Conservation (phyloP, 2,329 filamentous ascomycete species). For the Bipolaris zeicola region DNA sequence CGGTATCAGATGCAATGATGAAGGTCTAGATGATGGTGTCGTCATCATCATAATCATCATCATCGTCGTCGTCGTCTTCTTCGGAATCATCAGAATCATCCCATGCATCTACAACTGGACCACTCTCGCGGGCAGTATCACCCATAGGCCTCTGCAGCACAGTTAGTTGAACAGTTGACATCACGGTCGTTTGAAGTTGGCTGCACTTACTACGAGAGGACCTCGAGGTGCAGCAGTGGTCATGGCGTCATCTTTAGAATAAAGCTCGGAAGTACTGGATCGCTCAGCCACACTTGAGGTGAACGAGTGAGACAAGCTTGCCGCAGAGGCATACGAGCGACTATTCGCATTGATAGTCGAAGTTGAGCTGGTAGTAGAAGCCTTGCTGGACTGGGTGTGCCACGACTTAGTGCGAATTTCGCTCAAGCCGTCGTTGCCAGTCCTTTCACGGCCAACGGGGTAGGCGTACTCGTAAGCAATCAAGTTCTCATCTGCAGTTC, state of each 20-base stretch:
- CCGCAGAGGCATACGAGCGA: conserved; percentile 16
- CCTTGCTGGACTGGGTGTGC: conserved; percentile 25
- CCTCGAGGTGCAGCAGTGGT: conserved; percentile 29
- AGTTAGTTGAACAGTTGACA: conserved; percentile 1
- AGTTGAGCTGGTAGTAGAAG: conserved; percentile 15
- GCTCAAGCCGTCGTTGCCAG: conserved; percentile 17
- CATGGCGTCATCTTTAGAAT: conserved; percentile 35
- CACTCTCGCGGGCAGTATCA: conserved; percentile 8
- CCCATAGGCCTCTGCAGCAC: conserved; percentile 16
- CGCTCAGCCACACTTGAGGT: conserved; percentile 34
- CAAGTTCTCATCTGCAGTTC: conserved; percentile 18
- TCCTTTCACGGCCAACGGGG: conserved; percentile 3
- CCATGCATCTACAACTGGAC: conserved; percentile 6
- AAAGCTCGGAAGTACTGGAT: conserved; percentile 18
- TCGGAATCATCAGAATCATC: conserved; percentile 24
- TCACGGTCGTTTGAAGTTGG: neutral
- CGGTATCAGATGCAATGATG: neutral
- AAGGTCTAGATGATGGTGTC: conserved; percentile 37
- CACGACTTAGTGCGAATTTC: conserved; percentile 30
- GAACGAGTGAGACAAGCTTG: conserved; percentile 26
- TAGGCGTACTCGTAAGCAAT: conserved; percentile 29
- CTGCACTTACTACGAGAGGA: conserved; percentile 25
- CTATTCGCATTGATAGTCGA: conserved; percentile 29
- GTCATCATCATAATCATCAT: conserved; percentile 35
- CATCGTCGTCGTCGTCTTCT: conserved; percentile 54